Evolutionary conservation across 176 grass and related monocot species (phyloP).

Genomic region (Aegilops tauschii): DNA sequence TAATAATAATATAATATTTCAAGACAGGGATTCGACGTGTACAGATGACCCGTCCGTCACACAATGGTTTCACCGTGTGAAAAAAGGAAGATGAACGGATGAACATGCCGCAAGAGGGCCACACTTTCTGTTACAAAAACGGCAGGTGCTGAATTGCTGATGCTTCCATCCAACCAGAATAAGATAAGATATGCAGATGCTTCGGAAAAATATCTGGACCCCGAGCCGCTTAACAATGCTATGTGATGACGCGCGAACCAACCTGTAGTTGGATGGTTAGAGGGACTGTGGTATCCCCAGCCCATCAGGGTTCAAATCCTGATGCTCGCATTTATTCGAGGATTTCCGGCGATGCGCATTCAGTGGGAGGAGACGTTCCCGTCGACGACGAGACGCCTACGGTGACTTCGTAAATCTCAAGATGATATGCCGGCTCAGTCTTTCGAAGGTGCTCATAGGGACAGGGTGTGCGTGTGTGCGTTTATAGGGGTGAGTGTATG

Average conservation of each 20-base stretch:
- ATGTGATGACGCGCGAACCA: background rate
- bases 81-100: background rate
- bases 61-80: background rate
- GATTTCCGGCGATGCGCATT: no score
- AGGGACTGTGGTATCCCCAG: no score
- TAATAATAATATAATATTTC: background rate
- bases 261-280: no score
- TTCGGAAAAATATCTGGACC: slow-evolving; percentile 14
- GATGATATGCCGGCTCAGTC: no score
- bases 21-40: background rate
- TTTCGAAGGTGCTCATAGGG: no score
- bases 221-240: background rate
- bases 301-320: no score
- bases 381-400: no score
- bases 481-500: no score
- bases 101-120: background rate
- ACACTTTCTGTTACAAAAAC: background rate
- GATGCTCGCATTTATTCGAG: no score
- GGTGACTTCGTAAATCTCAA: no score
- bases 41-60: background rate
- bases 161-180: background rate
- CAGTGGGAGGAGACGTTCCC: no score
- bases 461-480: no score
- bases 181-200: background rate
- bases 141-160: background rate